These are phyloP conservation scores for Hydnum rufescens DNA, from an alignment of 768 basidiomycete species.

Conservation along the genomic window DNA sequence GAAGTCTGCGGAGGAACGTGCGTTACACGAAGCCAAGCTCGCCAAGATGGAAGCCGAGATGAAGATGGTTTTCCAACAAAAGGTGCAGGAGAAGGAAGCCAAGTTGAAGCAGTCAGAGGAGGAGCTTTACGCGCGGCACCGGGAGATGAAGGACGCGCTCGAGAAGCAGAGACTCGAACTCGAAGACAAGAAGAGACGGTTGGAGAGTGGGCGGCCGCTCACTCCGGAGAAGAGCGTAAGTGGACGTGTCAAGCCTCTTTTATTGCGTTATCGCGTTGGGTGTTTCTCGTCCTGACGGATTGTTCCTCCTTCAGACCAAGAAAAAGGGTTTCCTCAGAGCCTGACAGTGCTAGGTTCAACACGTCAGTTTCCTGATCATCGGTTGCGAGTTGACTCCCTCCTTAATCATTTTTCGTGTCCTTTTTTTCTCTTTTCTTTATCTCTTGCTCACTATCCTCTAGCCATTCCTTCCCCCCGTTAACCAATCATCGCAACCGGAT, in stretches of 20 bases:
- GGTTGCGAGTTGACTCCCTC: slow-evolving; percentile 1
- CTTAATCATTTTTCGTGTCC: background rate
- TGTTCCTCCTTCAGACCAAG: slow-evolving; percentile 28
- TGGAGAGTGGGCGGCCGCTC: slow-evolving; percentile 85
- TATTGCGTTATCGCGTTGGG: background rate
- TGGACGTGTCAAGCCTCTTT: slow-evolving; percentile 48
- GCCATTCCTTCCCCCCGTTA: background rate
- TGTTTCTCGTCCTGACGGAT: background rate
- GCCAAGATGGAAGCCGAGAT: slow-evolving; percentile 99
- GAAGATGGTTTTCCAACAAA: slow-evolving; percentile 99
- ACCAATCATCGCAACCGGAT: background rate
- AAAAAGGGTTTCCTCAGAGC: slow-evolving; percentile 64
- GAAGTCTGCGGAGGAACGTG: slow-evolving; percentile 87
- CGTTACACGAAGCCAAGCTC: slow-evolving; percentile 90
- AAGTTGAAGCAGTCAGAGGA: slow-evolving; percentile 99
- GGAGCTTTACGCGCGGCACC: slow-evolving; percentile 94
- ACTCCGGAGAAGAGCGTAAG: slow-evolving; percentile 76
- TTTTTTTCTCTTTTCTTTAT: slow-evolving; percentile 1
- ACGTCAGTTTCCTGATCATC: background rate
- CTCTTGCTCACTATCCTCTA: slow-evolving; percentile 1
- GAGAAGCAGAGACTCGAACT: slow-evolving; percentile 91
- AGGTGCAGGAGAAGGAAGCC: slow-evolving; percentile 97
- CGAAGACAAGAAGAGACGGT: slow-evolving; percentile 94
- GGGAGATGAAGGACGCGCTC: slow-evolving; percentile 98
- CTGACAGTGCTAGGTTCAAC: slow-evolving; percentile 17